Conservation (phyloP, 495 filamentous ascomycete species). For the Hypoxylon fuscum region DNA sequence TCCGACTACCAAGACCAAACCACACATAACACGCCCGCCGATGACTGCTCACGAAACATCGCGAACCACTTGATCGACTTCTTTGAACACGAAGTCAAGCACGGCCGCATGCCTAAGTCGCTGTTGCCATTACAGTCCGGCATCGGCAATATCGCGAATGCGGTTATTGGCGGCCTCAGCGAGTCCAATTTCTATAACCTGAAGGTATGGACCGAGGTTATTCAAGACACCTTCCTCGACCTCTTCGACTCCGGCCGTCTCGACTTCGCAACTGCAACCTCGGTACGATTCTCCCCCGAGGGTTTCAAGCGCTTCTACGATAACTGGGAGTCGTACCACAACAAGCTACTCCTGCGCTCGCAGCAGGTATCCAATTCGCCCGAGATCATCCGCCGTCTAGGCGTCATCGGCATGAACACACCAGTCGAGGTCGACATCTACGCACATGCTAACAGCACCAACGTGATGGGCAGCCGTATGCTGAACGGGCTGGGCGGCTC, state of each 20-base stretch:
- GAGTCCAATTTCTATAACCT: conserved; percentile 87
- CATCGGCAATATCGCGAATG: conserved; percentile 95
- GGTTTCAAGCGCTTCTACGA: conserved; percentile 94
- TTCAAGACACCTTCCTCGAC: conserved; percentile 93
- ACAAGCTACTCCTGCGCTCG: conserved; percentile 85
- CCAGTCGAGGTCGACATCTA: conserved; percentile 95
- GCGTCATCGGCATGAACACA: conserved; percentile 95
- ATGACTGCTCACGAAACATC: conserved; percentile 75
- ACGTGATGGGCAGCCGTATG: conserved; percentile 92
- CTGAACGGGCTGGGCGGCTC: conserved; percentile 90
- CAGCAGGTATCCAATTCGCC: conserved; percentile 93
- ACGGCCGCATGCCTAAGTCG: conserved; percentile 78
- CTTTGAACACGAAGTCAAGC: conserved; percentile 78
- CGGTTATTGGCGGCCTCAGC: conserved; percentile 85
- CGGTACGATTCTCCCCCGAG: conserved; percentile 89
- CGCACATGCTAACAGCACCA: conserved; percentile 91
- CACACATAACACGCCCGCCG: conserved; percentile 76
- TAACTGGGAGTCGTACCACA: conserved; percentile 80
- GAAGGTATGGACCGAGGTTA: conserved; percentile 92
- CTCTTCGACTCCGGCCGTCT: conserved; percentile 91
- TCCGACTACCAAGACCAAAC: conserved; percentile 87
- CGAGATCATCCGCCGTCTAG: conserved; percentile 89
- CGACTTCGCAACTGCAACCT: conserved; percentile 91
- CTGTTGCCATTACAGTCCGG: conserved; percentile 88
- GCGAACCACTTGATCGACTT: conserved; percentile 87